Evolutionary conservation across 176 grass and related monocot species (phyloP).

Genomic region (Oryza australiensis): DNA sequence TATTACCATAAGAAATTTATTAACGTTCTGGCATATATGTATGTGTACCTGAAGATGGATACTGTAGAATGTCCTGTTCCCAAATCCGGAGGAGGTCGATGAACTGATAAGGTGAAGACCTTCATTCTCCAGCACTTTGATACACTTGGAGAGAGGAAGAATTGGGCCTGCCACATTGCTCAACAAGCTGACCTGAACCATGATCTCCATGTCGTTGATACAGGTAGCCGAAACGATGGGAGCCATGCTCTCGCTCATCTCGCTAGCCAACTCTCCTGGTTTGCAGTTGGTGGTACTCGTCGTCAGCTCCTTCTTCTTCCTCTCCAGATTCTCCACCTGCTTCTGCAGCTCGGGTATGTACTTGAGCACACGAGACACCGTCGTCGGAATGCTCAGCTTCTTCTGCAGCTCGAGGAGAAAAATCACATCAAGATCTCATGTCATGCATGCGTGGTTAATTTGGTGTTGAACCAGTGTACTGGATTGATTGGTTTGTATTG

Average conservation of each 20-base stretch:
- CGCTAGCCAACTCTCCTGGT: not conserved
- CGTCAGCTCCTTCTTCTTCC: constrained; percentile 64
- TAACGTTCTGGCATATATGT: not conserved
- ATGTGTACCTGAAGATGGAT: constrained; percentile 82
- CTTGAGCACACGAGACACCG: constrained; percentile 64
- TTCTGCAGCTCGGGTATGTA: constrained; percentile 90
- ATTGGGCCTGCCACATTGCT: constrained; percentile 25
- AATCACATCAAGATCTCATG: not conserved
- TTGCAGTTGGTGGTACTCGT: constrained; percentile 31
- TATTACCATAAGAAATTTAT: not conserved
- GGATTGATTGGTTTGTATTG: not conserved
- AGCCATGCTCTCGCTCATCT: not conserved
- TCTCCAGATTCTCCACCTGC: constrained; percentile 50
- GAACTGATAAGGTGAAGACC: constrained; percentile 62
- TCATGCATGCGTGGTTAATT: not conserved
- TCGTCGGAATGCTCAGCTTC: constrained; percentile 82
- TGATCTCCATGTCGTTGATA: constrained; percentile 64
- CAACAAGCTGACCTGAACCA: constrained; percentile 68
- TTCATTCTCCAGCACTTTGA: constrained; percentile 65
- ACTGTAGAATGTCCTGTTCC: constrained; percentile 63
- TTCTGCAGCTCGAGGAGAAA: constrained; percentile 43
- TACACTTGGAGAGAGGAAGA: constrained; percentile 54
- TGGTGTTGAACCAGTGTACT: not conserved
- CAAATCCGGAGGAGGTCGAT: constrained; percentile 47
- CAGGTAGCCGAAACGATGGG: constrained; percentile 60